Percentiles rank a stretch among this genome's conserved stretches.
Conservation (phyloP, 2,329 filamentous ascomycete species). For the Parastagonospora nodorum region DNA sequence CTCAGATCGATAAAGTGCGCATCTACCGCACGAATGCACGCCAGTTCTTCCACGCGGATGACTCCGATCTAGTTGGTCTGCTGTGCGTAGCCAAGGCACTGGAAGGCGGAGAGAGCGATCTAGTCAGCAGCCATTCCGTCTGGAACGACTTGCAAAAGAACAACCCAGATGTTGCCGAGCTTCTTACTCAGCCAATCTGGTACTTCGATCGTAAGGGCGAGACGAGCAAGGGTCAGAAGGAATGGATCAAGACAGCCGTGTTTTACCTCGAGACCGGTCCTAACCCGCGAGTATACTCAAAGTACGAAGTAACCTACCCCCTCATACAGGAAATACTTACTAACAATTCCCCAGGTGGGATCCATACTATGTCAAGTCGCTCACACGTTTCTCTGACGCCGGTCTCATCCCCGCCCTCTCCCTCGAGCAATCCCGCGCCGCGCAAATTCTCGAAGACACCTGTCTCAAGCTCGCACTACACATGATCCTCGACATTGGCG, state of each 20-base stretch:
- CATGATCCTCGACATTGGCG: constrained; percentile 84
- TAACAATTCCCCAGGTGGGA: constrained; percentile 64
- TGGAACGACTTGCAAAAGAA: constrained; percentile 80
- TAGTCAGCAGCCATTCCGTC: constrained; percentile 77
- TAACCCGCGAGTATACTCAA: constrained; percentile 73
- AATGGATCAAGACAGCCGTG: constrained; percentile 73
- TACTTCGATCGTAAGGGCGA: constrained; percentile 94
- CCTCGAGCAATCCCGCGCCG: constrained; percentile 69
- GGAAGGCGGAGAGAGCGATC: constrained; percentile 82
- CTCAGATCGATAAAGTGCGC: constrained; percentile 81
- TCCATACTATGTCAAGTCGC: constrained; percentile 81
- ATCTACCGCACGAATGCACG: constrained; percentile 88
- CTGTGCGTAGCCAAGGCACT: constrained; percentile 78
- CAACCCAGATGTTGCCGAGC: constrained; percentile 76
- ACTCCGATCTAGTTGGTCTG: constrained; percentile 80
- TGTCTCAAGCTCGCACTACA: constrained; percentile 76
- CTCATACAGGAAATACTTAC: neutral
- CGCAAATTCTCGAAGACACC: constrained; percentile 73
- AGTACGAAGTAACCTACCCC: constrained; percentile 51
- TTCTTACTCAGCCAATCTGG: constrained; percentile 79
- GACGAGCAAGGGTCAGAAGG: constrained; percentile 72
- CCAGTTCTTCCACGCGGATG: constrained; percentile 87
- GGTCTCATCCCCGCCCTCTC: constrained; percentile 77
- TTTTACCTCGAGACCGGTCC: constrained; percentile 76
- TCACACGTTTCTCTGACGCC: constrained; percentile 73